A percentile compares a stretch with the other conserved stretches of the same genome.
Evolutionary conservation across 352 stramenopile genomes (phyloP).

Genomic region (Globisporangium spiculum): DNA sequence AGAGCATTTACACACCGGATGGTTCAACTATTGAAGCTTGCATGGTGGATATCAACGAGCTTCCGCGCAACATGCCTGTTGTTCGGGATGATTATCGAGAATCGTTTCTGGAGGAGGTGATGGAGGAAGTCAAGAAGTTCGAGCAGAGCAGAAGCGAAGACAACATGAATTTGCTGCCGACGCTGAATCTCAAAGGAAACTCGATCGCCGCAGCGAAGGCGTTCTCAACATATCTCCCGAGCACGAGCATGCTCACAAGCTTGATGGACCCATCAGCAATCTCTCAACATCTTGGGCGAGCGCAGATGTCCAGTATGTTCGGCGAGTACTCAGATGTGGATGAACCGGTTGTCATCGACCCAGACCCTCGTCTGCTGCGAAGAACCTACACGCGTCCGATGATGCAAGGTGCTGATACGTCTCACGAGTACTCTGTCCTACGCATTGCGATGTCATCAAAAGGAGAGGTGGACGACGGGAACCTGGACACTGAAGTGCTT

Average conservation of each 20-base stretch:
- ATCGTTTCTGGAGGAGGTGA: constrained; percentile 58
- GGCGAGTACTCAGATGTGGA: constrained; percentile 53
- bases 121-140: constrained; percentile 55
- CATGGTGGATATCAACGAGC: constrained; percentile 64
- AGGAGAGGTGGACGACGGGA: constrained; percentile 48
- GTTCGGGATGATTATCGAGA: constrained; percentile 50
- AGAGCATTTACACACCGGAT: constrained; percentile 68
- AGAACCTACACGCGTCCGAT: constrained; percentile 32
- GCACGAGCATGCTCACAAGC: constrained; percentile 64
- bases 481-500: constrained; percentile 73
- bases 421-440: constrained; percentile 62
- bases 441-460: constrained; percentile 80
- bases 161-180: constrained; percentile 58
- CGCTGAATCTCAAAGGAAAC: constrained; percentile 50
- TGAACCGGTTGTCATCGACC: constrained; percentile 60
- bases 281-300: constrained; percentile 40
- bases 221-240: constrained; percentile 72
- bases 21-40: constrained; percentile 68
- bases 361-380: constrained; percentile 37
- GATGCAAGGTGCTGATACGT: constrained; percentile 25
- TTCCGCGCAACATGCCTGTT: constrained; percentile 37
- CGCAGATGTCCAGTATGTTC: constrained; percentile 49
- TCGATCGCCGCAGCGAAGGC: constrained; percentile 66
- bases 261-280: constrained; percentile 71
- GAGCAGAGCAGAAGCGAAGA: constrained; percentile 45